Evolutionary conservation across 495 filamentous ascomycete species (phyloP), one percentile per base, ranked within the genome.

Genomic region (Penicillium lagena): DNA sequence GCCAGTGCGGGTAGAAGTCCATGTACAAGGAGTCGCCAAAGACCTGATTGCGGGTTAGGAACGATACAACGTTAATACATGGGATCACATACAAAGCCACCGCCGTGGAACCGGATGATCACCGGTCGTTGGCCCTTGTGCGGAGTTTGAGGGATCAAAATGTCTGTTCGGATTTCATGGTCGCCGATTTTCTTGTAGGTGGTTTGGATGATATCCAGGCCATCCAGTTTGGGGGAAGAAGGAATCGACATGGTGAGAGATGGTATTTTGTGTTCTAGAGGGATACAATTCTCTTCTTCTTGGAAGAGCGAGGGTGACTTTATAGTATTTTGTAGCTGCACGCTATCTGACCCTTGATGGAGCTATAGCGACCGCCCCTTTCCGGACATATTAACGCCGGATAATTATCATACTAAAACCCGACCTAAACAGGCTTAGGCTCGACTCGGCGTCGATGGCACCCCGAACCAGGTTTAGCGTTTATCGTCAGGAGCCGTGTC

Each of bases 61-160:
- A 0, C 32, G 9, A 34, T 34, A 34, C 32, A 6, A 11, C 32
- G n/a, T 12, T 2, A 34, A 34, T 11, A 6, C 2, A 34, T 4
- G n/a, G n/a, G n/a, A 34, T 6, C 9, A 42, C 47, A 30, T 55
- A 67, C 64, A 34, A 68, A 45, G n/a, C 60, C 60, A 32, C 65
- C 65, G 7, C 60, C 62, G 17, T 68, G 65, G 45, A 63, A 60
- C 31, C 49, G 58, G 5, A 58, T 40, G 37, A 68, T 60, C 0
- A 58, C 29, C 1, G 65, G 65, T 45, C 60, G 51, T 33, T 59
- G 51, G 7, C 58, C 54, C 0, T 30, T 9, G 22, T 41, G 45
- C 1, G 46, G 22, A 0, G 45, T 46, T 9, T 58, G 46, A 2
- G 65, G 62, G 30, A 68, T 55, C 2, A 68, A 39, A 11, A 68